Percentiles rank a stretch among this genome's conserved stretches.
Conservation (phyloP, 345 rosid genomes). For the Eucalyptus sp. region DNA sequence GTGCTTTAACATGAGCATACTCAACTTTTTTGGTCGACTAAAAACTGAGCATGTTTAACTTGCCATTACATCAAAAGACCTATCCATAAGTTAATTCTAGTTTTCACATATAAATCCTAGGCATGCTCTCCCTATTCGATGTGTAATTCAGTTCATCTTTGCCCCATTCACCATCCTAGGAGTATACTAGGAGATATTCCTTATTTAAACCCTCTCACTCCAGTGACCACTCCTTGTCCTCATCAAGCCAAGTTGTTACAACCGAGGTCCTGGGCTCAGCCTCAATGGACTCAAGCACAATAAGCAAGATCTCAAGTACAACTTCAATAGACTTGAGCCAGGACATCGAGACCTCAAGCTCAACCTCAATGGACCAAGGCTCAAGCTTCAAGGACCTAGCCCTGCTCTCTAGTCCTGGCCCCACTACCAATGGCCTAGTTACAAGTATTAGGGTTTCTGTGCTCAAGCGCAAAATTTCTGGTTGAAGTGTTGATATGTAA, state of each 20-base stretch:
- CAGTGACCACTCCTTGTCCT: not conserved
- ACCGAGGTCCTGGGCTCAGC: not conserved
- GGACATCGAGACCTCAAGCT: no score
- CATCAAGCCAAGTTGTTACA: not conserved
- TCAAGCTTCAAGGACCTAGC: not conserved
- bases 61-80: no score
- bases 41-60: no score
- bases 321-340: no score
- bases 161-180: not conserved
- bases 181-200: not conserved
- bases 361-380: not conserved
- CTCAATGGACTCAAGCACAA: rapidly evolving
- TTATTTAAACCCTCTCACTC: no score
- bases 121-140: not conserved
- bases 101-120: not conserved
- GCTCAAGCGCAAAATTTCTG: rapidly evolving
- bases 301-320: rapidly evolving
- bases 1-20: no score
- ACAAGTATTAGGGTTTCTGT: rapidly evolving
- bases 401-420: not conserved
- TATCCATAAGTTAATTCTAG: no score
- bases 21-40: no score
- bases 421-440: not conserved
- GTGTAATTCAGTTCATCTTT: no score
- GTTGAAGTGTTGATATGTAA: not conserved